Base-by-base conservation (phyloP, 202 grass and related monocot genomes). In the Panicum virgatum region DNA sequence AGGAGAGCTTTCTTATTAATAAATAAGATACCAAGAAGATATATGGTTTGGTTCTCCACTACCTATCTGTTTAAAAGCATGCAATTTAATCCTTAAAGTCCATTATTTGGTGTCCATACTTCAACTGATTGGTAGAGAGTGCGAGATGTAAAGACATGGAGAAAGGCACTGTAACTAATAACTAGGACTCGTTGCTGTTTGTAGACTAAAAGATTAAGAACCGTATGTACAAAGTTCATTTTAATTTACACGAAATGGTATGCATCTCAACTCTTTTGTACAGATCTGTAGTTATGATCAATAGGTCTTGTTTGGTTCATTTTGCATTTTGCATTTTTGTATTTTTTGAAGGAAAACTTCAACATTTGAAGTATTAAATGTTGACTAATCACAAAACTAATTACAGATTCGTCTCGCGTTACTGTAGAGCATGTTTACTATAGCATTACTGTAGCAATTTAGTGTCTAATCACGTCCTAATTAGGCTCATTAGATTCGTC, bases 1-100 rank as follows among this genome's bases (percentile, higher is more conserved):
- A 86, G 65, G 90, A 84, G 23, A 92, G 43, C 78, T 85, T 92
- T 47, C 19, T 79, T 40, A 63, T 81, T 43, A 94, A 83, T 38
- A 74, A 84, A 71, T 86, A 77, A 68, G 34, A 68, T 20, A 15
- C 2, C 46, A n/a, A n/a, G n/a, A 26, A 34, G 12, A 50, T 65
- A 13, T 29, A 58, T 27, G 5, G 5, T 42, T 58, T 79, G 23
- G 18, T 26, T 32, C 38, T 71, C 80, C 19, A 50, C 14, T 38
- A 7, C 23, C 62, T 22, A 3, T 27, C 66, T 25, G 29, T 19
- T 52, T 62, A 23, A 9, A 74, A 65, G 44, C 36, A 53, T 84
- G 16, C 40, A 45, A 23, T 81, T 71, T 57, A 69, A 47, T 67
- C 22, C 18, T 12, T 18, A 20, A 9, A 75, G 14, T 64, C 12